Evolutionary conservation across 2,329 filamentous ascomycete genomes (phyloP), one percentile per base, ranked within the genome.

Genomic region (Penicillium sp.): DNA sequence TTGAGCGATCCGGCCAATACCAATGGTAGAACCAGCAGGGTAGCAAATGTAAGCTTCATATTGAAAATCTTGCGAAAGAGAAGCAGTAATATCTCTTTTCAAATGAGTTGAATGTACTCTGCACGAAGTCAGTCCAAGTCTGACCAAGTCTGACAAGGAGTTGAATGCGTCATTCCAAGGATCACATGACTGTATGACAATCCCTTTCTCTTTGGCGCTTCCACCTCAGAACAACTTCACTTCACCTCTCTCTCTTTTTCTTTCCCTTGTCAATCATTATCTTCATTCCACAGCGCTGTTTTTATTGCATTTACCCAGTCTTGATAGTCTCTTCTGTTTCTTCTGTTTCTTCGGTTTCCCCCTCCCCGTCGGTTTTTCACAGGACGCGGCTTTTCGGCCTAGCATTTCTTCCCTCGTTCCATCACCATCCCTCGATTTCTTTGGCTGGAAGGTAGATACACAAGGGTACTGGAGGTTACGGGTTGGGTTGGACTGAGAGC

Each of bases 11-110:
- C 77, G 54, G 87, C 87, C 65, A 89, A 81, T 58, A 83, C 85
- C 57, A 85, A 71, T 31, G 80, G 79, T 59, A 84, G 79, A 49
- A 88, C 76, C 51, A 86, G 74, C 40, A 85, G 72, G 16, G 32
- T 13, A 51, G 84, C 69, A 63, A 87, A 66, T 57, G 82, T 71
- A 64, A 86, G 75, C 76, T 83, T 89, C 90, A 93, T 94, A 25
- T 27, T 49, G 40, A 29, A 29, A 29, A 27, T 2, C 25, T 27
- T 27, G 25, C 18, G 25, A 27, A n/a, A 44, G 18, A 13, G n/a
- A 32, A 12, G 13, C 3, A 31, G 32, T 25, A 50, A 18, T 23
- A n/a, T 42, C 21, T 42, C 15, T 41, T 37, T 25, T 25, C 25
- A 39, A 23, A 32, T 23, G 15, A 16, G 25, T 51, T 21, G 37